phyloP scores from a whole-genome alignment of 2,329 filamentous ascomycete species.

The Dothidotthia symphoricarpi region DNA sequence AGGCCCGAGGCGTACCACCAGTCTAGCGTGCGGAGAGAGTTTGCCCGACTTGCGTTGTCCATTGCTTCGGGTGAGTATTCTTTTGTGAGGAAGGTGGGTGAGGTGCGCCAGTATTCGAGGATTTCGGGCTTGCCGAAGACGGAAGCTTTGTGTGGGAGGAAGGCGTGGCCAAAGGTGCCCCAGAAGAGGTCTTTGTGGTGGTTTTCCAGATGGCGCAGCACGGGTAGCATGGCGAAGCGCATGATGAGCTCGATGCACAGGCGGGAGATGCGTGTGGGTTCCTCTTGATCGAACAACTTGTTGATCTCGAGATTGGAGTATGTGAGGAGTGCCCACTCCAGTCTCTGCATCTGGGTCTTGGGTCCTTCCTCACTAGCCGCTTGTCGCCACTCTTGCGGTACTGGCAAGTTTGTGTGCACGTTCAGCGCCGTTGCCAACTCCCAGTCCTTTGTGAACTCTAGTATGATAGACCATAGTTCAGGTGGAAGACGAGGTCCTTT shows the following conservation, averaged over 20 bases:
- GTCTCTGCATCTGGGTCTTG: slow-evolving; percentile 69
- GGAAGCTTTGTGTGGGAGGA: slow-evolving; percentile 84
- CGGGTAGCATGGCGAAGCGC: slow-evolving; percentile 79
- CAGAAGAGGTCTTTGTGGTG: slow-evolving; percentile 74
- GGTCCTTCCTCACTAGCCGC: slow-evolving; percentile 64
- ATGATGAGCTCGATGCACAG: slow-evolving; percentile 86
- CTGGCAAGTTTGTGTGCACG: slow-evolving; percentile 73
- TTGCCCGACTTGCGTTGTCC: slow-evolving; percentile 81
- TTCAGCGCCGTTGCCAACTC: slow-evolving; percentile 79
- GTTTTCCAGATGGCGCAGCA: slow-evolving; percentile 70
- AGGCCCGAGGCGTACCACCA: slow-evolving; percentile 88
- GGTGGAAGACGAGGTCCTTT: slow-evolving; percentile 61
- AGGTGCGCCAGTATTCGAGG: slow-evolving; percentile 87
- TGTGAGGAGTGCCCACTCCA: slow-evolving; percentile 82
- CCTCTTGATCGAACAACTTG: slow-evolving; percentile 67
- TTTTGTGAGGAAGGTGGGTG: slow-evolving; percentile 76
- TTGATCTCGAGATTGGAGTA: slow-evolving; percentile 69
- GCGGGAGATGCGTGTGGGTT: slow-evolving; percentile 72
- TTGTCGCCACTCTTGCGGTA: slow-evolving; percentile 70
- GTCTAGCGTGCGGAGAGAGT: slow-evolving; percentile 80
- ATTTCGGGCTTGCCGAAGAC: slow-evolving; percentile 83
- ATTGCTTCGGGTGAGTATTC: slow-evolving; percentile 84
- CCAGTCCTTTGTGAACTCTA: slow-evolving; percentile 85
- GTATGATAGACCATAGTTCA: slow-evolving; percentile 86
- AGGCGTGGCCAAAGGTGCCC: slow-evolving; percentile 76